A percentile compares a stretch with the other conserved stretches of the same genome.
Evolutionary conservation across 2,329 filamentous ascomycete species (phyloP).

Genomic region (Pseudopyrenochaeta lycopersici): DNA sequence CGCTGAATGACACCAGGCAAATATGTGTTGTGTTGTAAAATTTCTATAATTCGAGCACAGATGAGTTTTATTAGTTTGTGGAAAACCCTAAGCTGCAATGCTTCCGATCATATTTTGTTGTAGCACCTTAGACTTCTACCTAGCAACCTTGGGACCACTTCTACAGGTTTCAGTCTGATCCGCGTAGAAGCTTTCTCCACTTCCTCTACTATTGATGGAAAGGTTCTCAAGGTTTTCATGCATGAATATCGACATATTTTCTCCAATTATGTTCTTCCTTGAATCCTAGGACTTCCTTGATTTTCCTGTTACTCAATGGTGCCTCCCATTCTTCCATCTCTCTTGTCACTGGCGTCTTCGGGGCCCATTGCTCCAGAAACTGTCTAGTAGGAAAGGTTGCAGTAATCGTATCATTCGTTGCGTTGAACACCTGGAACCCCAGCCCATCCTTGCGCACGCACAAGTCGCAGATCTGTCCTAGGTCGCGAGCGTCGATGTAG

Average conservation of each 20-base stretch:
- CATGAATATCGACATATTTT: conserved; percentile 55
- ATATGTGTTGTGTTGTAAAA: too few relatives aligned
- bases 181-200: too few relatives aligned
- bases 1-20: too few relatives aligned
- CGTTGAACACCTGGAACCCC: conserved; percentile 72
- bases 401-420: conserved; percentile 70
- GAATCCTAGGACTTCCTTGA: conserved; percentile 66
- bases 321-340: conserved; percentile 68
- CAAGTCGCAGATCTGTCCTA: conserved; percentile 69
- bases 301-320: conserved; percentile 69
- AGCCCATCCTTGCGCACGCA: conserved; percentile 63
- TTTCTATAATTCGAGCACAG: too few relatives aligned
- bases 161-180: too few relatives aligned
- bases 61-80: too few relatives aligned
- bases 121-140: too few relatives aligned
- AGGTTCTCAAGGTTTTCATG: not conserved
- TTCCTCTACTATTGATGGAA: not conserved
- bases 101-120: too few relatives aligned
- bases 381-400: conserved; percentile 61
- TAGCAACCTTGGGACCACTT: too few relatives aligned
- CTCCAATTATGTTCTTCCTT: conserved; percentile 67
- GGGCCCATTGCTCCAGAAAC: conserved; percentile 61
- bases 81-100: too few relatives aligned
- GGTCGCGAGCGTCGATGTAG: conserved; percentile 69
- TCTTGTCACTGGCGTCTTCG: conserved; percentile 61